Evolutionary conservation across 108 stramenopile species (phyloP).

Genomic region (Nitzschia sp.): DNA sequence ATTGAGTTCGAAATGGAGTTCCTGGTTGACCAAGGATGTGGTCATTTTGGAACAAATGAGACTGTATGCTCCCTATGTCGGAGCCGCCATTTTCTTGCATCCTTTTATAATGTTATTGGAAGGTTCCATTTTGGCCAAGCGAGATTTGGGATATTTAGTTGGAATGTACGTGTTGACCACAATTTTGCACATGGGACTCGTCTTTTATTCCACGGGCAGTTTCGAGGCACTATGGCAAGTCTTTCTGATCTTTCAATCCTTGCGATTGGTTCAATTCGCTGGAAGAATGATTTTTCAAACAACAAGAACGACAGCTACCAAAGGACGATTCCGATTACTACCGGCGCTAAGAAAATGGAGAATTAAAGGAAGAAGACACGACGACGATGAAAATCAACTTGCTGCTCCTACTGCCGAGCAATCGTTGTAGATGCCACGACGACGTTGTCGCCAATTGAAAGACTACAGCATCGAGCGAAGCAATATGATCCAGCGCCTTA

Average conservation of each 20-base stretch:
- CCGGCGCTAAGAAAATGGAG: no score
- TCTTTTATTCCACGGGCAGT: constrained; percentile 40
- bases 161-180: constrained; percentile 56
- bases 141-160: constrained; percentile 62
- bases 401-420: no score
- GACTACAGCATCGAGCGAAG: no score
- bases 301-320: no score
- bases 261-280: constrained; percentile 65
- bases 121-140: constrained; percentile 68
- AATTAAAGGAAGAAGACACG: no score
- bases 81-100: constrained; percentile 59
- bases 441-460: no score
- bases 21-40: constrained; percentile 59
- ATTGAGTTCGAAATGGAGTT: constrained; percentile 27
- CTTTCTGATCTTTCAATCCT: constrained; percentile 64
- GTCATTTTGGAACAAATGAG: constrained; percentile 59
- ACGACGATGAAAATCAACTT: no score
- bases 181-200: constrained; percentile 43
- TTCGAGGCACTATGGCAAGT: constrained; percentile 74
- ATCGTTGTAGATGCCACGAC: no score
- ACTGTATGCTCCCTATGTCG: constrained; percentile 41
- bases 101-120: constrained; percentile 80
- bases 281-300: constrained; percentile 27
- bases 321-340: no score
- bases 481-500: no score